These are phyloP conservation scores for Neocatenulostroma microsporum DNA, from an alignment of 2,329 filamentous ascomycete species.

Conservation along the genomic window DNA sequence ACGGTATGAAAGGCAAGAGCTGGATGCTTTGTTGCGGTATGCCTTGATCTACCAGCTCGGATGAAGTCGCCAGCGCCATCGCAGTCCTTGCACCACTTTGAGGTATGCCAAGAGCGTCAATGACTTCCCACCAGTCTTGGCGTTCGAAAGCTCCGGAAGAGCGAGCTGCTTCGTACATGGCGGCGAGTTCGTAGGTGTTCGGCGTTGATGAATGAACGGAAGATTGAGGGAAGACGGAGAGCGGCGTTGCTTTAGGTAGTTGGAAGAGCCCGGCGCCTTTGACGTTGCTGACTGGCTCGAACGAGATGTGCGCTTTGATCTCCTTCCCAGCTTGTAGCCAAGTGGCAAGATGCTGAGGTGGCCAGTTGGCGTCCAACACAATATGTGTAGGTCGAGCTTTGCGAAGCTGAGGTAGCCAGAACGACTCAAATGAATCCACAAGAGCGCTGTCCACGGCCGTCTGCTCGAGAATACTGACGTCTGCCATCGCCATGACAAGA, in stretches of 20 bases:
- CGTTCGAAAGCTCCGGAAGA: conserved; percentile 60
- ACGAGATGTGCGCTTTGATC: conserved; percentile 56
- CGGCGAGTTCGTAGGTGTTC: conserved; percentile 70
- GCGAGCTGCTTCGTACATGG: conserved; percentile 68
- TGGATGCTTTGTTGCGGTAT: conserved; percentile 77
- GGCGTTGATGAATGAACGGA: conserved; percentile 71
- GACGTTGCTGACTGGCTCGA: conserved; percentile 79
- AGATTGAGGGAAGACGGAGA: conserved; percentile 50
- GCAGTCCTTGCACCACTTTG: conserved; percentile 61
- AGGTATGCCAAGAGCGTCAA: conserved; percentile 71
- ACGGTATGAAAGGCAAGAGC: conserved; percentile 80
- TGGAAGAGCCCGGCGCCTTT: conserved; percentile 67
- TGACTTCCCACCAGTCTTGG: conserved; percentile 66
- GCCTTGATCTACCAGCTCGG: conserved; percentile 64
- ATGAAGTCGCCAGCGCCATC: conserved; percentile 60
- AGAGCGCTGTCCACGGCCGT: conserved; percentile 30
- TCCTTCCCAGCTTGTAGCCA: conserved; percentile 59
- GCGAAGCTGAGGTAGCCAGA: conserved; percentile 55
- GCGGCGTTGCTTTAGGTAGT: conserved; percentile 19
- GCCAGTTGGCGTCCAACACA: conserved; percentile 85
- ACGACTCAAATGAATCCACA: conserved; percentile 35
- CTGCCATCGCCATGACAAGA: conserved; percentile 86
- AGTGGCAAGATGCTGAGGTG: conserved; percentile 52
- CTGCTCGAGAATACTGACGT: conserved; percentile 73
- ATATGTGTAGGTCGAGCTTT: conserved; percentile 62